Base-by-base conservation (phyloP, 345 rosid species). In the Linum lewisii region DNA sequence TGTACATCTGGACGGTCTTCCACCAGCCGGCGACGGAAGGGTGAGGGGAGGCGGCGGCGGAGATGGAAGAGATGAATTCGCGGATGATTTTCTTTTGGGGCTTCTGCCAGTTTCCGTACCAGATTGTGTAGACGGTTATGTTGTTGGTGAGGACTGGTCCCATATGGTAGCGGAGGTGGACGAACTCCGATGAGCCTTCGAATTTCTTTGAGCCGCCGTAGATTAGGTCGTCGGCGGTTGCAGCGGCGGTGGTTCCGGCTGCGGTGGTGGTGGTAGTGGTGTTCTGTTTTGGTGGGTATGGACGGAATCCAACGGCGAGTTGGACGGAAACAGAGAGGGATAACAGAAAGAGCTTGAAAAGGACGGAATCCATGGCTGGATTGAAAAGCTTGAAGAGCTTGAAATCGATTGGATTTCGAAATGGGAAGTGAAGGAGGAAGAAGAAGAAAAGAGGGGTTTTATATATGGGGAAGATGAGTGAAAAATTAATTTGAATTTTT, bases 21-120 rank as follows among this genome's bases (percentile, higher is more conserved):
- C 99, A 93, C 99, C 99, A 93, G 10, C 91, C 89, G 66, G 94
- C 64, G 59, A 93, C 88, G 11, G 97, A 85, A 0, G 99, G 95
- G 21, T 32, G 84, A 52, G 65, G 75, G 1, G 88, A 53, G 44
- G 63, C 62, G 21, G 61, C 71, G 59, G 87, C 83, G 36, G 95
- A 85, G 73, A 93, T 79, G 15, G 99, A 86, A 76, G 58, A 68
- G 37, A 93, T 76, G 82, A 93, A 93, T 77, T 85, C 95, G 5
- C 94, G 83, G 67, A 93, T 86, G 66, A 89, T 82, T 63, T 79
- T 81, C 67, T 93, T 93, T 69, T 93, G 97, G 21, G 82, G 56
- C 52, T 64, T 78, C 23, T 72, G 62, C 97, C 97, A 93, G 60
- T 55, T 65, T 57, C 99, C 99, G 84, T 89, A 93, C 99, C 99